Evolutionary conservation across 2,329 filamentous ascomycete genomes (phyloP).

Genomic region (Xylariaceae sp.): DNA sequence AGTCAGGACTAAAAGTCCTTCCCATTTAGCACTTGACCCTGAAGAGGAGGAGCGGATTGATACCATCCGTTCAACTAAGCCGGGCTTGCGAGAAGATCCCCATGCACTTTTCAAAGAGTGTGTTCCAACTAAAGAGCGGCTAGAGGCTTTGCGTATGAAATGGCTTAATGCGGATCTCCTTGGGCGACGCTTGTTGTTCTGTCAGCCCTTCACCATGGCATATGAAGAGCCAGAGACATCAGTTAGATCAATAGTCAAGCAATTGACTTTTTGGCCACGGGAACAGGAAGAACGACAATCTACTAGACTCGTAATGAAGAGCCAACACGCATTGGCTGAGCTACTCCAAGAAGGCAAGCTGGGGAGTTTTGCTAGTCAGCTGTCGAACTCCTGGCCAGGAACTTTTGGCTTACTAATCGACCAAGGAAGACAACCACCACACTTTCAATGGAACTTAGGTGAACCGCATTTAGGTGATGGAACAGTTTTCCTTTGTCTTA

Average conservation of each 20-base stretch:
- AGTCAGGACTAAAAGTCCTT: too few species aligned
- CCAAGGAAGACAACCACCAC: background rate
- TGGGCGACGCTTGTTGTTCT: slow-evolving; percentile 6
- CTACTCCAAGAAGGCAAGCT: background rate
- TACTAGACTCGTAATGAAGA: slow-evolving; percentile 1
- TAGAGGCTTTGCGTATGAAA: background rate
- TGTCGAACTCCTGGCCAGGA: slow-evolving; percentile 3
- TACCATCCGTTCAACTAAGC: too few species aligned
- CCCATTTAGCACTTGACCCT: too few species aligned
- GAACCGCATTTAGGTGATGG: background rate
- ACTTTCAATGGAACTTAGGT: slow-evolving; percentile 8
- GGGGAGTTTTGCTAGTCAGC: background rate
- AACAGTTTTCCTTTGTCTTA: slow-evolving; percentile 10
- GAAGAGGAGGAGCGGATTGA: too few species aligned
- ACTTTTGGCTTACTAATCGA: slow-evolving; percentile 8
- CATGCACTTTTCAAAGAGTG: slow-evolving; percentile 5
- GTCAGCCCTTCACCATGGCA: slow-evolving; percentile 6
- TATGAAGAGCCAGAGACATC: slow-evolving; percentile 1
- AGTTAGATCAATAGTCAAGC: too few species aligned
- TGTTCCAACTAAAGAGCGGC: slow-evolving; percentile 6
- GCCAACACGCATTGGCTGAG: slow-evolving; percentile 6
- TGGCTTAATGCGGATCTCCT: slow-evolving; percentile 4
- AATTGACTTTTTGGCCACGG: slow-evolving; percentile 1
- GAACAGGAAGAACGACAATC: background rate
- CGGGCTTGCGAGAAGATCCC: too few species aligned